These are phyloP conservation scores for Xylaria multiplex DNA, from an alignment of 2,329 filamentous ascomycete genomes.

Conservation along the genomic window DNA sequence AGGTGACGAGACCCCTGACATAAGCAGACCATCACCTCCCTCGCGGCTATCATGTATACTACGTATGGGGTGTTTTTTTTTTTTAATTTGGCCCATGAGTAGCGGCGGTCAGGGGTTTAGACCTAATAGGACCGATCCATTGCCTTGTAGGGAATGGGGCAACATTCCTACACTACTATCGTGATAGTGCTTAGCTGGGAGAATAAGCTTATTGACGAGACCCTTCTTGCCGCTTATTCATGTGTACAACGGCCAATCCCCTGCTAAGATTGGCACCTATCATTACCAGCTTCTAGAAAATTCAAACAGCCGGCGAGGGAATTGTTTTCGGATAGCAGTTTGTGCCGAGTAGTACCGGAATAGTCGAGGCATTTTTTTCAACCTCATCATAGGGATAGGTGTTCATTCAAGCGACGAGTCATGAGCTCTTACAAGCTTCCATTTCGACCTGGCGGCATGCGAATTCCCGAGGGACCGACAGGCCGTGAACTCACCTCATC, in stretches of 20 bases:
- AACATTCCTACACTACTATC: conserved; percentile 6
- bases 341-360: background rate
- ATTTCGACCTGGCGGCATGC: conserved; percentile 62
- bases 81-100: conserved; percentile 3
- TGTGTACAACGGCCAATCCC: conserved; percentile 7
- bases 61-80: conserved; percentile 10
- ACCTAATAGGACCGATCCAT: conserved; percentile 23
- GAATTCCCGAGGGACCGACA: conserved; percentile 57
- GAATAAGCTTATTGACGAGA: conserved; percentile 23
- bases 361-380: conserved; percentile 3
- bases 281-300: conserved; percentile 13
- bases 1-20: conserved; percentile 27
- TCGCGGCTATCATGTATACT: conserved; percentile 26
- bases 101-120: conserved; percentile 16
- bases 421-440: conserved; percentile 51
- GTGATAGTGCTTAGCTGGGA: conserved; percentile 19
- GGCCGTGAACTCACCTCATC: conserved; percentile 68
- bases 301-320: background rate
- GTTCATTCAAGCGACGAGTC: background rate
- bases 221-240: conserved; percentile 7
- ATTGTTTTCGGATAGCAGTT: background rate
- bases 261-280: conserved; percentile 18
- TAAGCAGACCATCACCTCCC: conserved; percentile 28
- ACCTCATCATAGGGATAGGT: background rate
- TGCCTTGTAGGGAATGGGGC: conserved; percentile 18